Base-by-base conservation (phyloP, 345 rosid species). In the Limnanthes douglasii region DNA sequence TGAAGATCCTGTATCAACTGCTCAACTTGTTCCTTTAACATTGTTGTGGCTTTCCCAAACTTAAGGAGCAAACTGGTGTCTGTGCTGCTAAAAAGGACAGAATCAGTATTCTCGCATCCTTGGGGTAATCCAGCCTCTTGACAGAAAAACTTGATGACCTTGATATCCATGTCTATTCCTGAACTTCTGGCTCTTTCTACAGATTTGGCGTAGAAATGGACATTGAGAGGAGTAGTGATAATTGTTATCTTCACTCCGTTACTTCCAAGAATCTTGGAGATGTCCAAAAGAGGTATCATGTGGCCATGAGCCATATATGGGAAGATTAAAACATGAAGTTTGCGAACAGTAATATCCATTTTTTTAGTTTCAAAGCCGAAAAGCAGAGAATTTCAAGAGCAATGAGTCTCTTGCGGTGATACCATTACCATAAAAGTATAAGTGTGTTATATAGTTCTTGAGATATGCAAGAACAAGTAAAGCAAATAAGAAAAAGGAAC, bases 241-340 rank as follows among this genome's bases (percentile, higher is more conserved):
- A 75, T 51, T 3, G 73, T 49, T 5, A 71, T 15, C 38, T 57
- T 71, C 11, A 61, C 39, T 2, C 72, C 70, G 29, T 53, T 41
- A 6, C 38, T 46, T 5, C 61, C 53, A n/a, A 74, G 66, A 21
- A 69, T 48, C 56, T 60, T 66, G 21, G 77, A 71, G 63, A 65
- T 69, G 65, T 72, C 80, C 2, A 61, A 32, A 13, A 39, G 22
- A 6, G 74, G 86, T 8, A 75, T 72, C 42, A 61, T 55, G 52
- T 69, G 80, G 24, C 86, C 73, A 30, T 69, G 73, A 47, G 75
- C 70, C 72, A 69, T 34, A 57, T 43, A 61, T 5, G 77, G 74
- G 38, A 64, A 59, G 54, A 72, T 54, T 15, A 69, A 40, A 9
- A 69, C 11, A 26, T 46, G 69, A 8, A 72, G 51, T 41, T 43